Percentiles rank a stretch among this genome's conserved stretches.
phyloP scores from a whole-genome alignment of 306 rosid genomes.

The Dalbergia cultrata region DNA sequence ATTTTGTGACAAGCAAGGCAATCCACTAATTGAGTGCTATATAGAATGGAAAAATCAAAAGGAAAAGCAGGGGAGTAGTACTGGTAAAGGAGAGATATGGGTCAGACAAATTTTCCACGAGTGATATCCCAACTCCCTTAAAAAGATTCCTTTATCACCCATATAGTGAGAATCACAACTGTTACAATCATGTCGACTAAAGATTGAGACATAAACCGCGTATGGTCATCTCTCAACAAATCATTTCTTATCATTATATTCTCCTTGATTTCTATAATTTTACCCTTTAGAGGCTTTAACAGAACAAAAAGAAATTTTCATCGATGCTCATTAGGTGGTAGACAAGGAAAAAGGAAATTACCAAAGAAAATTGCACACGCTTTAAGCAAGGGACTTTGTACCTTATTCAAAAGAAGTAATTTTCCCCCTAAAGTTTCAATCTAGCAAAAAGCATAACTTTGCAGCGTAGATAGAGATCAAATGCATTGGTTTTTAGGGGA shows the following conservation, averaged over 20 bases:
- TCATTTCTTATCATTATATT: constrained; percentile 55
- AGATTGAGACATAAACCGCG: constrained; percentile 56
- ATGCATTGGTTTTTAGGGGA: constrained; percentile 44
- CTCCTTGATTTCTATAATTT: constrained; percentile 52
- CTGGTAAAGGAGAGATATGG: constrained; percentile 48
- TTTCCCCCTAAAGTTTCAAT: constrained; percentile 35
- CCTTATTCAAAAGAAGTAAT: constrained; percentile 30
- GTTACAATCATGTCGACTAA: constrained; percentile 62
- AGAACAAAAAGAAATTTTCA: constrained; percentile 41
- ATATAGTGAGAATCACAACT: constrained; percentile 55
- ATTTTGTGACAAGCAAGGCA: constrained; percentile 31
- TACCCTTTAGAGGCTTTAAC: constrained; percentile 47
- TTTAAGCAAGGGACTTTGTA: constrained; percentile 38
- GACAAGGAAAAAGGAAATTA: constrained; percentile 44
- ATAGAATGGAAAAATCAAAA: constrained; percentile 26
- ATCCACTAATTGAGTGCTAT: constrained; percentile 17
- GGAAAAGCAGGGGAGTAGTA: constrained; percentile 32
- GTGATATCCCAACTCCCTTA: constrained; percentile 51
- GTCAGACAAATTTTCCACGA: constrained; percentile 52
- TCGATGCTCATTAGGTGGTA: constrained; percentile 59
- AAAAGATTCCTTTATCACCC: constrained; percentile 56
- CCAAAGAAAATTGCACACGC: constrained; percentile 36
- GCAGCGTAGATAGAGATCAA: background rate
- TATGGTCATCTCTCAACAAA: constrained; percentile 48
- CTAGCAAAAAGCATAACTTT: constrained; percentile 17